These are phyloP conservation scores for Leucocoprinus leucothites DNA, from an alignment of 768 basidiomycete species.

Conservation along the genomic window DNA sequence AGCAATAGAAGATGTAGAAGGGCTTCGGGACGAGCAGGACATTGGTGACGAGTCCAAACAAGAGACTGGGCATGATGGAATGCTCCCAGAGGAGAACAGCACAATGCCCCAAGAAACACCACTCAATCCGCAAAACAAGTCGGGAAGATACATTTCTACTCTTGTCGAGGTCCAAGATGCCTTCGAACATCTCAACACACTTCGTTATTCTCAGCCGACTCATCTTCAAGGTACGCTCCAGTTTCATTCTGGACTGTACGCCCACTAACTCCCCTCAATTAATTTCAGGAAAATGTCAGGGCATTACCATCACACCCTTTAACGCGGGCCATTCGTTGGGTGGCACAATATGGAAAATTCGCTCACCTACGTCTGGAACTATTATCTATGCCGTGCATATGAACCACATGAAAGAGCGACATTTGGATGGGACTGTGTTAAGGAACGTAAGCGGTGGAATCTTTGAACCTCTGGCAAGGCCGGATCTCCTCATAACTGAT, in stretches of 20 bases:
- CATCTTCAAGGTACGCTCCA: conserved; percentile 78
- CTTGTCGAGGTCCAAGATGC: conserved; percentile 87
- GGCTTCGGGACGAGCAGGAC: conserved; percentile 72
- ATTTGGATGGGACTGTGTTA: conserved; percentile 91
- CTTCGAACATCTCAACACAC: conserved; percentile 86
- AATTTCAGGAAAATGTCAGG: conserved; percentile 78
- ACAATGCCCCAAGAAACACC: background rate
- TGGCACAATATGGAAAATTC: conserved; percentile 97
- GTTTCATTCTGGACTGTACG: background rate
- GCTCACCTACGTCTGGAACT: conserved; percentile 96
- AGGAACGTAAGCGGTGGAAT: conserved; percentile 71
- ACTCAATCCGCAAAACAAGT: conserved; percentile 19
- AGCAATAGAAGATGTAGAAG: conserved; percentile 84
- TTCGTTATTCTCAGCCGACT: conserved; percentile 93
- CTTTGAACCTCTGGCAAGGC: conserved; percentile 83
- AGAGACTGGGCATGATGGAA: conserved; percentile 21
- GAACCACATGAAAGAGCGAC: conserved; percentile 95
- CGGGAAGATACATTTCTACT: conserved; percentile 70
- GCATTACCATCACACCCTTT: conserved; percentile 92
- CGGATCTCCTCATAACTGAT: conserved; percentile 92
- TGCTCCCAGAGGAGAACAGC: conserved; percentile 16
- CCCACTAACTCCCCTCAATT: background rate
- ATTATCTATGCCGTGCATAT: conserved; percentile 92
- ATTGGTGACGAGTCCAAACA: conserved; percentile 42
- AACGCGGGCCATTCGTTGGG: conserved; percentile 94